A percentile compares a stretch with the other conserved stretches of the same genome.
phyloP scores from a whole-genome alignment of 495 filamentous ascomycete species.

The Aspergillus haitiensis region DNA sequence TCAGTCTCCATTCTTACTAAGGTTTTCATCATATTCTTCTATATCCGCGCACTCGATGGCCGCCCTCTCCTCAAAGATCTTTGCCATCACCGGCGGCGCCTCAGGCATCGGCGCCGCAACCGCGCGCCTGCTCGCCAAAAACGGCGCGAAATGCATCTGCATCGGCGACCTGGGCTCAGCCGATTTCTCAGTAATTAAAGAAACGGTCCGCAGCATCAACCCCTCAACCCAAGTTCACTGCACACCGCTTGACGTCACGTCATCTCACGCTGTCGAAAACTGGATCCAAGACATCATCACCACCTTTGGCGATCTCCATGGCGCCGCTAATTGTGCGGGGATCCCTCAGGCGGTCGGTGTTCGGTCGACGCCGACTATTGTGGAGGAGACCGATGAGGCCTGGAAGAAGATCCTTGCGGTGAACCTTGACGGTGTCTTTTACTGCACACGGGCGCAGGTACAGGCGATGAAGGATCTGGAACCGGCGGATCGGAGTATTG shows the following conservation, averaged over 20 bases:
- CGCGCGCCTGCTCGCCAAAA: conserved; percentile 1
- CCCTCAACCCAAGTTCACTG: conserved; percentile 13
- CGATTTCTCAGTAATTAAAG: background rate
- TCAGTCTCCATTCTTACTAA: too few relatives aligned
- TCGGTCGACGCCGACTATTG: background rate
- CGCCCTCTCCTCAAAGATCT: conserved; percentile 9
- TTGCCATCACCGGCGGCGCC: conserved; percentile 17
- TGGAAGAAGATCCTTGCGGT: conserved; percentile 9
- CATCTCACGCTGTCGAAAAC: background rate
- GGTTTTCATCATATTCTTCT: too few relatives aligned
- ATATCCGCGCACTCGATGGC: too few relatives aligned
- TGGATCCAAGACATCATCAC: conserved; percentile 9
- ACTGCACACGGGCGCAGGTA: conserved; percentile 7
- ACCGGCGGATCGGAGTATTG: conserved; percentile 5
- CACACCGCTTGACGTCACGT: conserved; percentile 8
- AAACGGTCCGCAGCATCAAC: conserved; percentile 8
- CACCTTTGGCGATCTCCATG: conserved; percentile 11
- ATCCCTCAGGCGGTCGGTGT: conserved; percentile 6
- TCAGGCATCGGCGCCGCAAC: conserved; percentile 19
- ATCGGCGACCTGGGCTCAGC: background rate
- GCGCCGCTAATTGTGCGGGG: conserved; percentile 15
- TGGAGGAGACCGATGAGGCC: conserved; percentile 13
- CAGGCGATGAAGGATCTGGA: conserved; percentile 14
- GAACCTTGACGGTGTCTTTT: conserved; percentile 19
- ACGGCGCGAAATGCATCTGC: background rate